A percentile compares a stretch with the other conserved stretches of the same genome.
phyloP scores from a whole-genome alignment of 1,284 basidiomycete genomes.

The Sutorius eximius region DNA sequence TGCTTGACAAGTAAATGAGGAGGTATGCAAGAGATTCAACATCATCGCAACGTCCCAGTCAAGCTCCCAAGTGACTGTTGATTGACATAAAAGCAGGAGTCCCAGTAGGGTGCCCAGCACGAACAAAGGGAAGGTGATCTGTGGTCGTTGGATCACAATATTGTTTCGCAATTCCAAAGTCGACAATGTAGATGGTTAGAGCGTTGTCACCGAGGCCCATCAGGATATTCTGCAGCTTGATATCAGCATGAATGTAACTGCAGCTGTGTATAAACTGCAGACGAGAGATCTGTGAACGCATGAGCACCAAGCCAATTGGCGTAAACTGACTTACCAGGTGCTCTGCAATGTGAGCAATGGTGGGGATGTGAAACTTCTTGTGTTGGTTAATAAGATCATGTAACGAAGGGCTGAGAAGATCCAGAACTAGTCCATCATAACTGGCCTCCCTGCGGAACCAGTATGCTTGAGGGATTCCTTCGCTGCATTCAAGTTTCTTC shows the following conservation, averaged over 20 bases:
- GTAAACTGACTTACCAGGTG: background rate
- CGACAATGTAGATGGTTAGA: background rate
- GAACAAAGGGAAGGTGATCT: background rate
- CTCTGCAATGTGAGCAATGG: background rate
- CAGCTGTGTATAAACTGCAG: background rate
- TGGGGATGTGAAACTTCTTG: background rate
- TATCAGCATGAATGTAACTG: background rate
- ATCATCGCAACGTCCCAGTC: background rate
- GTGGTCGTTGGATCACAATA: background rate
- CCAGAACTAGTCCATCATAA: background rate
- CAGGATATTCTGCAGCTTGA: background rate
- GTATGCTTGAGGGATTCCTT: background rate
- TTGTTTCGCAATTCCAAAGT: background rate
- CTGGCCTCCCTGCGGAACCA: background rate
- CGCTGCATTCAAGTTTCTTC: background rate
- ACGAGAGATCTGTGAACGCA: background rate
- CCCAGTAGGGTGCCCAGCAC: background rate
- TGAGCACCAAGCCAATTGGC: background rate
- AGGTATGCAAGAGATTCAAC: background rate
- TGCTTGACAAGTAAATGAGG: background rate
- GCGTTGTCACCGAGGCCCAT: background rate
- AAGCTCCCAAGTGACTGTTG: background rate
- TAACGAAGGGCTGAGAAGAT: background rate
- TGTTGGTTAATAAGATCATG: background rate
- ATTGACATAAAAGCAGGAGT: background rate